Conservation (phyloP, 169 alveolate species). For the Ichthyophthirius multifiliis region DNA sequence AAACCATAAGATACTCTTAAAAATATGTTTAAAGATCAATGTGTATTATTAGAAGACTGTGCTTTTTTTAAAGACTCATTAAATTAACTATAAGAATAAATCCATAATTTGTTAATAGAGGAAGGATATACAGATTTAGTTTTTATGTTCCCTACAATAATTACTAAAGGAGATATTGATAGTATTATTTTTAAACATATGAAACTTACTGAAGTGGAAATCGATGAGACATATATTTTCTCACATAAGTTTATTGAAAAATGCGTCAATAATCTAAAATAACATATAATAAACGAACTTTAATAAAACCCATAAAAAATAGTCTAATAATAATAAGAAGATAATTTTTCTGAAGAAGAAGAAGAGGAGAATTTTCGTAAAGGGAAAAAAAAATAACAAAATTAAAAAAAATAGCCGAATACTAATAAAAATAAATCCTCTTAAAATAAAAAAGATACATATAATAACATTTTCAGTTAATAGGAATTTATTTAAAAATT, state of each 20-base stretch:
- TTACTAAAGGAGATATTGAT: constrained; percentile 3
- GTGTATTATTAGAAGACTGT: constrained; percentile 2
- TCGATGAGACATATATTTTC: constrained; percentile 2
- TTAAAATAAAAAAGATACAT: neutral
- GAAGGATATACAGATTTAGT: constrained; percentile 13
- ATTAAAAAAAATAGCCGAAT: neutral
- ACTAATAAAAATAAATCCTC: neutral
- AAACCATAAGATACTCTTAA: constrained; percentile 5
- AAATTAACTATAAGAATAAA: neutral
- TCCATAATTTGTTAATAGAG: neutral
- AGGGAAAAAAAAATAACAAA: neutral
- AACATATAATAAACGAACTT: neutral
- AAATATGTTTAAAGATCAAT: neutral
- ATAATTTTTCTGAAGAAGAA: neutral
- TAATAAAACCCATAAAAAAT: neutral
- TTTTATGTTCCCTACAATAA: neutral
- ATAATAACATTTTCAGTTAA: neutral
- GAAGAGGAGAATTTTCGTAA: neutral
- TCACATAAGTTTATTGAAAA: neutral
- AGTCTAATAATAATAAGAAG: neutral
- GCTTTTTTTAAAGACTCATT: neutral
- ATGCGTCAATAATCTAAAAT: neutral
- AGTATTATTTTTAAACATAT: neutral
- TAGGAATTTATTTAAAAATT: neutral
- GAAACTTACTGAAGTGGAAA: constrained; percentile 1